These are phyloP conservation scores for Cucurbita maxima DNA, from an alignment of 306 rosid genomes.

Conservation along the genomic window DNA sequence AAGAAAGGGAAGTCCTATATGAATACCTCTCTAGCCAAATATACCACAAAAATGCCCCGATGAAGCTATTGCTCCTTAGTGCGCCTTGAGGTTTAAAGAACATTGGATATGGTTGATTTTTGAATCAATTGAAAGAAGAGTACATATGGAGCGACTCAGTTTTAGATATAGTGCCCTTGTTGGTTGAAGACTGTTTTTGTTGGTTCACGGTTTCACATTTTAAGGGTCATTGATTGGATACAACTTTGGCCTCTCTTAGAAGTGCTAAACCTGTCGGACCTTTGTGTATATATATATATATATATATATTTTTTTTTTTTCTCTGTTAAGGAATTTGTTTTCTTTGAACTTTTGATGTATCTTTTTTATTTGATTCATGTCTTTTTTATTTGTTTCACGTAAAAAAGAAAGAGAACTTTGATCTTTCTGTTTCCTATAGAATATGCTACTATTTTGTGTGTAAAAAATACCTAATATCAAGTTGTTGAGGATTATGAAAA, in stretches of 20 bases:
- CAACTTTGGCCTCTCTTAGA: not conserved
- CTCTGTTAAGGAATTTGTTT: not conserved
- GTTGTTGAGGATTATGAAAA: not conserved
- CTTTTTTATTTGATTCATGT: not conserved
- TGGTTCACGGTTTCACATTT: not conserved
- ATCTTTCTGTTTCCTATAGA: not conserved
- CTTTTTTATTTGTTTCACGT: not conserved
- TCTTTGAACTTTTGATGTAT: not conserved
- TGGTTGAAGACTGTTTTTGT: not conserved
- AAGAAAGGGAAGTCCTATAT: no score
- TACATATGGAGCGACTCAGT: not conserved
- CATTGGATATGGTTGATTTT: not conserved
- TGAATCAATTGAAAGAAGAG: no score
- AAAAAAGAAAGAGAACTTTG: not conserved
- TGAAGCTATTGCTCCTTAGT: not conserved
- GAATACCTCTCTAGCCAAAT: not conserved
- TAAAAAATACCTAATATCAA: not conserved
- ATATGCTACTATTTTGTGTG: not conserved
- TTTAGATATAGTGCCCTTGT: not conserved
- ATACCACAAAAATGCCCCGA: not conserved
- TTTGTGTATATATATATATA: not conserved
- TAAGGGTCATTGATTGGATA: not conserved
- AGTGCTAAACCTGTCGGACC: not conserved
- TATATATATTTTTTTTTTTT: not conserved
- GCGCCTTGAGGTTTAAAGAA: not conserved